A percentile compares a stretch with the other conserved stretches of the same genome.
phyloP scores from a whole-genome alignment of 225 moss, liverwort and hornwort genomes.

The Physcomitrellopsis africana region DNA sequence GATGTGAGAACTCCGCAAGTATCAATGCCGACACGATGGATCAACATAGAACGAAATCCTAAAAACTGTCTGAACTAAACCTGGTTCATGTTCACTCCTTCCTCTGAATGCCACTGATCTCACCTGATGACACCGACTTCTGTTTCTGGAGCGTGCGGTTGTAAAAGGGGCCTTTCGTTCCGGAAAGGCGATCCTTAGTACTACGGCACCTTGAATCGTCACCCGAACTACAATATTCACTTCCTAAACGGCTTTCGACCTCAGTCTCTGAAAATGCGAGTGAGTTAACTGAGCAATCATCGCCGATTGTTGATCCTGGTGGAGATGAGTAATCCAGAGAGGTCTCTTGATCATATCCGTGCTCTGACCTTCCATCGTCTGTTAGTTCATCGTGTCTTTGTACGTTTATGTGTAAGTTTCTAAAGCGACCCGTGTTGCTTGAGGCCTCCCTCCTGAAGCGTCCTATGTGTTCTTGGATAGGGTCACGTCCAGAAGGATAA shows the following conservation, averaged over 20 bases:
- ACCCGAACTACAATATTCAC: constrained; percentile 30
- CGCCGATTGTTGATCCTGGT: constrained; percentile 34
- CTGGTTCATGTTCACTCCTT: neutral
- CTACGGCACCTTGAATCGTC: constrained; percentile 26
- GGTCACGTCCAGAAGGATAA: constrained; percentile 10
- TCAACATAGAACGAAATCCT: neutral
- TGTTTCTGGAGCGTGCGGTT: constrained; percentile 28
- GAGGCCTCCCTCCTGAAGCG: constrained; percentile 16
- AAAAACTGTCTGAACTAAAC: neutral
- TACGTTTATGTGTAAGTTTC: neutral
- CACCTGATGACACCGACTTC: constrained; percentile 37
- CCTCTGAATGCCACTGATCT: constrained; percentile 3
- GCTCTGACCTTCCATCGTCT: constrained; percentile 36
- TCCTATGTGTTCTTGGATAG: constrained; percentile 15
- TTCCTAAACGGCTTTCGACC: constrained; percentile 24
- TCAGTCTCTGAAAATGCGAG: constrained; percentile 36
- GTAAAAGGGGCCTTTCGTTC: constrained; percentile 5
- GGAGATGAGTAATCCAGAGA: constrained; percentile 35
- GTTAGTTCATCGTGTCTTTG: constrained; percentile 28
- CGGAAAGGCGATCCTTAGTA: constrained; percentile 29
- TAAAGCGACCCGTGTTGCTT: constrained; percentile 9
- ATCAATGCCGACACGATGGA: neutral
- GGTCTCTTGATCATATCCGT: constrained; percentile 36
- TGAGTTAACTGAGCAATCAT: constrained; percentile 40
- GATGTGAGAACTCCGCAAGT: constrained; percentile 5